phyloP scores from a whole-genome alignment of 2,329 filamentous ascomycete genomes.

The Aureobasidium sp. region DNA sequence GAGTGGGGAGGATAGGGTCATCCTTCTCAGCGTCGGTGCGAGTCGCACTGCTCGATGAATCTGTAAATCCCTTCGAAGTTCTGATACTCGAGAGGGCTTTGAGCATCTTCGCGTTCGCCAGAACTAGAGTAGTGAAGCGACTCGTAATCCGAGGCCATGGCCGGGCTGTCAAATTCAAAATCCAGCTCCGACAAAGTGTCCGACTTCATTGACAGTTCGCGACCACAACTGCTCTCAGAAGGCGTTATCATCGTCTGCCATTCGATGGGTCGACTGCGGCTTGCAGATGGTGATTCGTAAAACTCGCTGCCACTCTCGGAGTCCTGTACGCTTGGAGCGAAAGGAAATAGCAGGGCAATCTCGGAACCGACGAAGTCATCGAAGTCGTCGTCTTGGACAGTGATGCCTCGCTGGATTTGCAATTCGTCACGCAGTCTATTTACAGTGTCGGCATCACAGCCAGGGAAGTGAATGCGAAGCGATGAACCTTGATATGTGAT shows the following conservation, averaged over 20 bases:
- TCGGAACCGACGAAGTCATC: slow-evolving; percentile 58
- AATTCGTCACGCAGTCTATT: slow-evolving; percentile 80
- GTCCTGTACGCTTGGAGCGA: slow-evolving; percentile 57
- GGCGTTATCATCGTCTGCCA: slow-evolving; percentile 53
- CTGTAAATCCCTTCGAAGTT: slow-evolving; percentile 58
- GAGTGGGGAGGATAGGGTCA: no score
- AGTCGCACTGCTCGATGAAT: slow-evolving; percentile 59
- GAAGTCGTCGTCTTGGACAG: slow-evolving; percentile 74
- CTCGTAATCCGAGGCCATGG: slow-evolving; percentile 49
- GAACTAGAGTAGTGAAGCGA: slow-evolving; percentile 46
- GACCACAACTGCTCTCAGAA: slow-evolving; percentile 25
- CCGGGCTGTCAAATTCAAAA: slow-evolving; percentile 26
- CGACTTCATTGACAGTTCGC: slow-evolving; percentile 9
- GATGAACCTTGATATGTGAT: slow-evolving; percentile 63
- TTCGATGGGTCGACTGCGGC: slow-evolving; percentile 27
- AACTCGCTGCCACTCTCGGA: slow-evolving; percentile 34
- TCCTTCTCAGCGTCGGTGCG: background rate
- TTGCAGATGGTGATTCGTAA: slow-evolving; percentile 31
- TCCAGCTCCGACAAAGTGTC: slow-evolving; percentile 31
- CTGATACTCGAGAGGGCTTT: slow-evolving; percentile 50
- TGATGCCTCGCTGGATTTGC: slow-evolving; percentile 69
- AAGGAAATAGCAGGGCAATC: slow-evolving; percentile 77
- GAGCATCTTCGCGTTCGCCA: slow-evolving; percentile 20
- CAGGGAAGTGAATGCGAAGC: slow-evolving; percentile 80
- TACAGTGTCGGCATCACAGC: slow-evolving; percentile 76